Evolutionary conservation across 2,329 filamentous ascomycete genomes (phyloP).

Genomic region (Botrytis aclada): DNA sequence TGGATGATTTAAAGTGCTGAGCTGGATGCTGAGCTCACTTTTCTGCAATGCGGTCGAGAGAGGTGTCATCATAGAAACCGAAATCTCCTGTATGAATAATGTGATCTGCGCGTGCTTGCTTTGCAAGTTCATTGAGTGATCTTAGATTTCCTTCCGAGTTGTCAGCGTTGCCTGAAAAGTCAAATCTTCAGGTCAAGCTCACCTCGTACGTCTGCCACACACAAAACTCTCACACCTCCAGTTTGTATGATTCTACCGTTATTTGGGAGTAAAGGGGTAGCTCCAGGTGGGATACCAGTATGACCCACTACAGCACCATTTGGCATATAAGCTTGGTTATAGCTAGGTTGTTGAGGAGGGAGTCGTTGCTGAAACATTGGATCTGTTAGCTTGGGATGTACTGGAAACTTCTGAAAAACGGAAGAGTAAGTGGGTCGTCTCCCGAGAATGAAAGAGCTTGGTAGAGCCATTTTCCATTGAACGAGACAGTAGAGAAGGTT

Average conservation of each 20-base stretch:
- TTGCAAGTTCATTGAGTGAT: constrained; percentile 94
- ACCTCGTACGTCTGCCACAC: constrained; percentile 72
- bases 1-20: constrained; percentile 23
- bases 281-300: constrained; percentile 52
- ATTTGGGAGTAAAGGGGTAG: constrained; percentile 63
- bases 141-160: constrained; percentile 73
- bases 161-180: constrained; percentile 28
- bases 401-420: constrained; percentile 6
- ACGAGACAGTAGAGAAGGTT: background rate
- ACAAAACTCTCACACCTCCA: constrained; percentile 64
- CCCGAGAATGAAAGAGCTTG: background rate
- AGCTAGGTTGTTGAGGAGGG: constrained; percentile 37
- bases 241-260: constrained; percentile 65
- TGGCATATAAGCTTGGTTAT: constrained; percentile 50
- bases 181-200: constrained; percentile 32
- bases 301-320: constrained; percentile 55
- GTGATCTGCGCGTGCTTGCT: constrained; percentile 90
- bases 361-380: constrained; percentile 36
- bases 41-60: constrained; percentile 93
- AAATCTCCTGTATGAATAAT: constrained; percentile 99
- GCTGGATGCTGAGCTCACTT: constrained; percentile 60
- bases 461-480: background rate
- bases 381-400: constrained; percentile 27
- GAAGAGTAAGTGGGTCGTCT: constrained; percentile 1
- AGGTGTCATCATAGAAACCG: constrained; percentile 96